Percentiles rank a stretch among this genome's conserved stretches.
Evolutionary conservation across 805 yeast species (phyloP).

Genomic region (Teunomyces stri): DNA sequence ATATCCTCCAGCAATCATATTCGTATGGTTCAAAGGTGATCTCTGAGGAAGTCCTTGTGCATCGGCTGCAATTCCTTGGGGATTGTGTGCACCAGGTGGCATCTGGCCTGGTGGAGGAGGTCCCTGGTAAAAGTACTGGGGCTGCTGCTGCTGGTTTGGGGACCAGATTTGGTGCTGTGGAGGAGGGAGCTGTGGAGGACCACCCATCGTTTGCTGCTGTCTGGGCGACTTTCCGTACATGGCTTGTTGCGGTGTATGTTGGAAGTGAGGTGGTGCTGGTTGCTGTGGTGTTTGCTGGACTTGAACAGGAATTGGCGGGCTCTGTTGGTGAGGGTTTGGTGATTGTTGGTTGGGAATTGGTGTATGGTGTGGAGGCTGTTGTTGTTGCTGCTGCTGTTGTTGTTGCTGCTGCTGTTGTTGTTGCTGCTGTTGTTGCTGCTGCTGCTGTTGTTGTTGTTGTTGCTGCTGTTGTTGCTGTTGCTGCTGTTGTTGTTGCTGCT

Average conservation of each 20-base stretch:
- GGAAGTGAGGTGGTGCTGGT: conserved; percentile 7
- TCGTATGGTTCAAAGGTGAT: conserved; percentile 24
- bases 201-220: conserved; percentile 13
- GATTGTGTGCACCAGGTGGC: conserved; percentile 7
- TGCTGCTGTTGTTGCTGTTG: conserved; percentile 11
- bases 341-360: conserved; percentile 5
- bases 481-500: conserved; percentile 9
- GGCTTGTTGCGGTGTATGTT: conserved; percentile 11
- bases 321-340: conserved; percentile 4
- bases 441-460: conserved; percentile 8
- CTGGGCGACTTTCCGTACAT: conserved; percentile 13
- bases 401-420: conserved; percentile 5
- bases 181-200: conserved; percentile 23
- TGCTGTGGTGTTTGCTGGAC: conserved; percentile 8
- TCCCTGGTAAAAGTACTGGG: conserved; percentile 21
- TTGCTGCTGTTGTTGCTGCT: conserved; percentile 5
- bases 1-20: conserved; percentile 16
- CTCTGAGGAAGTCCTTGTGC: conserved; percentile 12
- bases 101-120: conserved; percentile 13
- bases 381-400: conserved; percentile 2
- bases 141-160: conserved; percentile 15
- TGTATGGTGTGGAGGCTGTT: conserved; percentile 5
- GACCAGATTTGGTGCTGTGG: conserved; percentile 30
- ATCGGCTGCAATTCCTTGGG: conserved; percentile 4
- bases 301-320: conserved; percentile 1